Evolutionary conservation across 805 yeast species (phyloP).

Genomic region (Spathaspora sp.): DNA sequence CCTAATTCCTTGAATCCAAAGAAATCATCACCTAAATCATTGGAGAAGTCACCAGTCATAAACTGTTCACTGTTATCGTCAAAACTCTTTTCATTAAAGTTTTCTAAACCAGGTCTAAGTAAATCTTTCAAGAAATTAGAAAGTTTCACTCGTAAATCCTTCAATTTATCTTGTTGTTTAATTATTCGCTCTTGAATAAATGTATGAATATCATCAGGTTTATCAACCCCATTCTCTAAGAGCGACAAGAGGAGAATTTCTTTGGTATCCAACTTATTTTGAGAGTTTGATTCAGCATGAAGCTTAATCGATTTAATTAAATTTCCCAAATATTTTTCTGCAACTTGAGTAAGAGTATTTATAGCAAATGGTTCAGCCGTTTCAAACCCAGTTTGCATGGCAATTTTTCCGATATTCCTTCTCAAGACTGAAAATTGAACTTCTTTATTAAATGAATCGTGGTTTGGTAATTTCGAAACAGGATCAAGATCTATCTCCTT

Average conservation of each 20-base stretch:
- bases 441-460: constrained; percentile 56
- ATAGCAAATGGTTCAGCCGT: constrained; percentile 73
- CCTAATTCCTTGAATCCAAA: constrained; percentile 96
- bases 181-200: constrained; percentile 70
- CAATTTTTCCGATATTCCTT: constrained; percentile 68
- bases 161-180: constrained; percentile 65
- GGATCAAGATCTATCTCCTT: constrained; percentile 70
- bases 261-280: constrained; percentile 33
- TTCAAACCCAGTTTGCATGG: constrained; percentile 93
- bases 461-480: constrained; percentile 67
- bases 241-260: constrained; percentile 61
- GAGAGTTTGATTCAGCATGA: constrained; percentile 63
- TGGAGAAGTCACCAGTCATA: constrained; percentile 90
- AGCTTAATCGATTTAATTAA: constrained; percentile 66
- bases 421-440: constrained; percentile 65
- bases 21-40: constrained; percentile 93
- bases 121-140: constrained; percentile 72
- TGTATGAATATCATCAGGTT: constrained; percentile 70
- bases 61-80: constrained; percentile 92
- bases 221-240: constrained; percentile 81
- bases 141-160: constrained; percentile 64
- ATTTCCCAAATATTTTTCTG: constrained; percentile 75
- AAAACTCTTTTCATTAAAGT: constrained; percentile 72
- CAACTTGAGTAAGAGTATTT: constrained; percentile 75
- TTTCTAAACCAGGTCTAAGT: constrained; percentile 75